Conservation (phyloP, 352 stramenopile genomes). For the Globisporangium viniferum region DNA sequence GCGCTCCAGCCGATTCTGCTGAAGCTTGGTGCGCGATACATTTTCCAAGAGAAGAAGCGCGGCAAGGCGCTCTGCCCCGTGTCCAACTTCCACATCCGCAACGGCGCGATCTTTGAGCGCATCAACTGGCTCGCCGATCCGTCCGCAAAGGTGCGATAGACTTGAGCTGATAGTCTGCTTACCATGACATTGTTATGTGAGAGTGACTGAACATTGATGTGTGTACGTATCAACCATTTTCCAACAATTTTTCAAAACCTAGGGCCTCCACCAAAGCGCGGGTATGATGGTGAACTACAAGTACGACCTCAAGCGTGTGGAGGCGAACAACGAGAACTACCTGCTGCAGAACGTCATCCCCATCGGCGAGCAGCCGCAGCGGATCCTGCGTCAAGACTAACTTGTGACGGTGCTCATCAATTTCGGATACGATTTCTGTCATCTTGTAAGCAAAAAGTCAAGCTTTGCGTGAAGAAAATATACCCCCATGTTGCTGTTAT, state of each 20-base stretch:
- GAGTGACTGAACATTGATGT: not conserved
- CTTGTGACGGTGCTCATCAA: too few relatives aligned
- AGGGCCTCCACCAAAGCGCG: conserved; percentile 71
- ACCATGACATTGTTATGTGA: not conserved
- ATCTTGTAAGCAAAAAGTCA: not conserved
- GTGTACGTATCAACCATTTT: not conserved
- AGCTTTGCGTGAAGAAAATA: not conserved
- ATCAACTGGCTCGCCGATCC: conserved; percentile 83
- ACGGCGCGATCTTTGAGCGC: conserved; percentile 81
- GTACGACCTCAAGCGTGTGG: conserved; percentile 70
- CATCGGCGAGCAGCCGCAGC: conserved; percentile 63
- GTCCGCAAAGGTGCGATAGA: conserved; percentile 56
- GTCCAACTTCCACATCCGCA: conserved; percentile 84
- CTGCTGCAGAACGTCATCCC: conserved; percentile 74
- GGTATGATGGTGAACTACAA: conserved; percentile 89
- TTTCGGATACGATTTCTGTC: not conserved
- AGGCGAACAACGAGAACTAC: conserved; percentile 84
- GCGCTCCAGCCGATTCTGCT: conserved; percentile 65
- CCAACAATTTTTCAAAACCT: not conserved
- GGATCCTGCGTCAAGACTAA: conserved; percentile 30
- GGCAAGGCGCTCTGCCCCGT: conserved; percentile 79
- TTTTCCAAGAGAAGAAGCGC: conserved; percentile 82
- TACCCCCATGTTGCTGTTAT: not conserved
- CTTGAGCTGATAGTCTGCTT: not conserved
- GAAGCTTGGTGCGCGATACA: conserved; percentile 61